Conservation (phyloP, 164 flowering plant species). For the Liriodendron chinense region DNA sequence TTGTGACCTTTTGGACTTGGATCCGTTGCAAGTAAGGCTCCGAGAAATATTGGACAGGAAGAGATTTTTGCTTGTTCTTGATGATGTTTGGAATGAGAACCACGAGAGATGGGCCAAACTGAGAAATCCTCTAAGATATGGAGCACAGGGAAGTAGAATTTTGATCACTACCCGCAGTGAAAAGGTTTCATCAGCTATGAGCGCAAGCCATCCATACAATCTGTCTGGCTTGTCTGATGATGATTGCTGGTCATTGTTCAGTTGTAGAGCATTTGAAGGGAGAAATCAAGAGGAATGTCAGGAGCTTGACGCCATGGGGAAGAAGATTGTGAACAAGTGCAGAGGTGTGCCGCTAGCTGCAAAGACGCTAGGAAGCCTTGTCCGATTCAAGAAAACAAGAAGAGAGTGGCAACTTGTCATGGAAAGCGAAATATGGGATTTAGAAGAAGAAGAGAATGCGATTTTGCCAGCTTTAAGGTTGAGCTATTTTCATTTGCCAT, state of each 20-base stretch:
- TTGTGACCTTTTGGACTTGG: background rate
- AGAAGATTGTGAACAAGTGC: slow-evolving; percentile 7
- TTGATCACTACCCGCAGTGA: slow-evolving; percentile 17
- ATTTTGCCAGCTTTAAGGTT: slow-evolving; percentile 18
- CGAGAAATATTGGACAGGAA: background rate
- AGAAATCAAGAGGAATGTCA: background rate
- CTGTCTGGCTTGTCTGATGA: slow-evolving; percentile 14
- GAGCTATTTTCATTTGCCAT: slow-evolving; percentile 17
- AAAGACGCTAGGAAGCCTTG: background rate
- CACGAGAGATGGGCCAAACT: slow-evolving; percentile 3
- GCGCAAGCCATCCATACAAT: background rate
- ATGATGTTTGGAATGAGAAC: slow-evolving; percentile 20
- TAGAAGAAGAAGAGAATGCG: background rate
- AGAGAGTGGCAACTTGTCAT: slow-evolving; percentile 6
- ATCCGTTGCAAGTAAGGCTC: background rate
- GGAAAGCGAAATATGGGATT: slow-evolving; percentile 6
- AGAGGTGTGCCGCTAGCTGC: slow-evolving; percentile 7
- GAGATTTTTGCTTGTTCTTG: slow-evolving; percentile 12
- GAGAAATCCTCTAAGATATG: slow-evolving; percentile 4
- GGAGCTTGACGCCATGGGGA: background rate
- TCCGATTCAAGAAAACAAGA: background rate
- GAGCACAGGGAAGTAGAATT: slow-evolving; percentile 12
- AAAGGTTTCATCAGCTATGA: slow-evolving; percentile 9
- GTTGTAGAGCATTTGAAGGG: background rate
- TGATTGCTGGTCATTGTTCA: slow-evolving; percentile 6